A percentile compares a stretch with the other conserved stretches of the same genome.
phyloP scores from a whole-genome alignment of 495 filamentous ascomycete species.

The Neohortaea acidophila region DNA sequence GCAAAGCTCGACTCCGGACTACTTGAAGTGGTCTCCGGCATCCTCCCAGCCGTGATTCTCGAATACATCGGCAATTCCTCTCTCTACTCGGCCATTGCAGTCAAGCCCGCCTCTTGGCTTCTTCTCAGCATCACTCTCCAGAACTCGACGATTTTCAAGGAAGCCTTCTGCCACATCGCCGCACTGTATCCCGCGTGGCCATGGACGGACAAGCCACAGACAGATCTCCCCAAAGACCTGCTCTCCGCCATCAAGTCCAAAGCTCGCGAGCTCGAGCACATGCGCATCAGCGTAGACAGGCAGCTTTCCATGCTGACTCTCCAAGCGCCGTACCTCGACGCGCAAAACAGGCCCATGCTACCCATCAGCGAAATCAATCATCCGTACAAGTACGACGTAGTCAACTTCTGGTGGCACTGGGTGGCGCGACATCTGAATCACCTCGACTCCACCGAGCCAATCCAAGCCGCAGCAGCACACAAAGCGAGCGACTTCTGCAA shows the following conservation, averaged over 20 bases:
- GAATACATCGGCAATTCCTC: background rate
- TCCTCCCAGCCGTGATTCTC: no score
- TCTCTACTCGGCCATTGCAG: slow-evolving; percentile 21
- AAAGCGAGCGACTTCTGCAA: background rate
- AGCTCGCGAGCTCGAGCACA: slow-evolving; percentile 1
- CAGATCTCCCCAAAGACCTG: slow-evolving; percentile 5
- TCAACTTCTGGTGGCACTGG: slow-evolving; percentile 19
- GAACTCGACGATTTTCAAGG: slow-evolving; percentile 19
- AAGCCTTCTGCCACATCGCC: slow-evolving; percentile 23
- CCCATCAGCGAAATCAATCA: no score
- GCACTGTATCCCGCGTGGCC: slow-evolving; percentile 17
- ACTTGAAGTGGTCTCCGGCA: no score
- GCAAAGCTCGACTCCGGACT: no score
- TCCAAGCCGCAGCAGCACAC: background rate
- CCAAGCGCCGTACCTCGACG: no score
- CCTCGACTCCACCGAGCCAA: background rate
- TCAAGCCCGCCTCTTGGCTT: slow-evolving; percentile 20
- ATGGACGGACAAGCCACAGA: slow-evolving; percentile 11
- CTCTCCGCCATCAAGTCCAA: slow-evolving; percentile 13
- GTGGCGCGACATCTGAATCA: slow-evolving; percentile 7
- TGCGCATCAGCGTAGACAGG: slow-evolving; percentile 12
- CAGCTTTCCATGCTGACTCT: slow-evolving; percentile 20
- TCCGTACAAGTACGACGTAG: background rate
- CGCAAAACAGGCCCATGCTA: no score
- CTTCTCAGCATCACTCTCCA: slow-evolving; percentile 15